Evolutionary conservation across 306 rosid genomes (phyloP).

Genomic region (Ammopiptanthus mongolicus): DNA sequence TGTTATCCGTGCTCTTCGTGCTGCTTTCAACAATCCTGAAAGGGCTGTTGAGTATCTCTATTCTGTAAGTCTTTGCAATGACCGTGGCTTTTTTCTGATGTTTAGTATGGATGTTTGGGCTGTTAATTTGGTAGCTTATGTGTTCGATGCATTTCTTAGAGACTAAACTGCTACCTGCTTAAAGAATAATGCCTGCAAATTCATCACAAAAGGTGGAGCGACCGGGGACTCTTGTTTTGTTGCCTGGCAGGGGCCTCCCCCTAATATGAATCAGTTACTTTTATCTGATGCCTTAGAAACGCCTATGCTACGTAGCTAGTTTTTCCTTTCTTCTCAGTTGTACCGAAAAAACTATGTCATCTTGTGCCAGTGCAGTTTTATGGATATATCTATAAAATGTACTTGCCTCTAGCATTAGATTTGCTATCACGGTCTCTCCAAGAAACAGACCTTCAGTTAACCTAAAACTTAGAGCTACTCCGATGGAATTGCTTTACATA

Average conservation of each 20-base stretch:
- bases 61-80: constrained; percentile 53
- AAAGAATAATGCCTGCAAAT: background rate
- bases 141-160: constrained; percentile 1
- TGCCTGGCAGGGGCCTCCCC: no score
- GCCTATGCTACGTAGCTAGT: no score
- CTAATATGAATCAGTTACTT: no score
- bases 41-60: constrained; percentile 87
- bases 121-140: constrained; percentile 7
- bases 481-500: no score
- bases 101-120: background rate
- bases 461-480: no score
- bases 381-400: background rate
- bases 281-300: no score
- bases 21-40: constrained; percentile 85
- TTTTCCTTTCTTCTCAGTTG: no score
- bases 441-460: no score
- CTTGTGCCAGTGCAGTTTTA: background rate
- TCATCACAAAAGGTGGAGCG: no score
- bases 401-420: background rate
- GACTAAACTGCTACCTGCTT: background rate
- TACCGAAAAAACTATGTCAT: no score
- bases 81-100: background rate
- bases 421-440: no score
- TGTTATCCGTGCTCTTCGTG: constrained; percentile 73
- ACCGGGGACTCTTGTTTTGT: no score